These are phyloP conservation scores for Luvunga scandens DNA, from an alignment of 345 rosid genomes.

Conservation along the genomic window DNA sequence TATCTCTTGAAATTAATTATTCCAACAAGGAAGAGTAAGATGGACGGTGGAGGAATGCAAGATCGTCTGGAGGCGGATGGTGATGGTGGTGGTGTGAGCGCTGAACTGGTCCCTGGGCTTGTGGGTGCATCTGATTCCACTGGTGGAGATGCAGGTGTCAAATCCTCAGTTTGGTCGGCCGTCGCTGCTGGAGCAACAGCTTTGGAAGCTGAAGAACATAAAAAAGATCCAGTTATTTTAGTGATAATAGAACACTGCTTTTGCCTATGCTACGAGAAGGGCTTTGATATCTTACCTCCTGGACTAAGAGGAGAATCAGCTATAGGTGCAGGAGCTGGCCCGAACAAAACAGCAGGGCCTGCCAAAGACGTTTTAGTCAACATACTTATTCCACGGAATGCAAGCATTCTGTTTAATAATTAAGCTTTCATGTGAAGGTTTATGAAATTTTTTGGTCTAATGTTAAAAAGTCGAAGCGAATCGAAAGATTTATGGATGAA, in stretches of 20 bases:
- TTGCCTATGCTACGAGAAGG: neutral
- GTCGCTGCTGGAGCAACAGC: slow-evolving; percentile 16
- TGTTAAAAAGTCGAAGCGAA: neutral
- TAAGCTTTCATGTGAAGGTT: neutral
- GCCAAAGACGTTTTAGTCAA: slow-evolving; percentile 17
- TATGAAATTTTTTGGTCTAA: neutral
- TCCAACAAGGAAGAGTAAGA: neutral
- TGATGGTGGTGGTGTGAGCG: slow-evolving; percentile 26
- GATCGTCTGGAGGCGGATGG: slow-evolving; percentile 14
- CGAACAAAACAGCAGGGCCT: slow-evolving; percentile 66
- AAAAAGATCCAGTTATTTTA: neutral
- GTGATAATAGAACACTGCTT: neutral
- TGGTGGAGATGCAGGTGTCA: slow-evolving; percentile 30
- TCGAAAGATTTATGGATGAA: neutral
- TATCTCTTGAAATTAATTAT: neutral
- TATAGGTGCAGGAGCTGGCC: slow-evolving; percentile 53
- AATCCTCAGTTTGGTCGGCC: slow-evolving; percentile 11
- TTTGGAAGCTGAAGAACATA: slow-evolving; percentile 38
- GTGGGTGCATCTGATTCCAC: slow-evolving; percentile 23
- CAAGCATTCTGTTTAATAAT: neutral
- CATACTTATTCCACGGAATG: neutral
- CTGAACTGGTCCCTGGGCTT: slow-evolving; percentile 33
- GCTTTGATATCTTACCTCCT: slow-evolving; percentile 32
- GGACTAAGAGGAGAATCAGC: slow-evolving; percentile 49
- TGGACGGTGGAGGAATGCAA: neutral